These are phyloP conservation scores for Helotiales sp. DNA, from an alignment of 2,329 filamentous ascomycete genomes.

Conservation along the genomic window DNA sequence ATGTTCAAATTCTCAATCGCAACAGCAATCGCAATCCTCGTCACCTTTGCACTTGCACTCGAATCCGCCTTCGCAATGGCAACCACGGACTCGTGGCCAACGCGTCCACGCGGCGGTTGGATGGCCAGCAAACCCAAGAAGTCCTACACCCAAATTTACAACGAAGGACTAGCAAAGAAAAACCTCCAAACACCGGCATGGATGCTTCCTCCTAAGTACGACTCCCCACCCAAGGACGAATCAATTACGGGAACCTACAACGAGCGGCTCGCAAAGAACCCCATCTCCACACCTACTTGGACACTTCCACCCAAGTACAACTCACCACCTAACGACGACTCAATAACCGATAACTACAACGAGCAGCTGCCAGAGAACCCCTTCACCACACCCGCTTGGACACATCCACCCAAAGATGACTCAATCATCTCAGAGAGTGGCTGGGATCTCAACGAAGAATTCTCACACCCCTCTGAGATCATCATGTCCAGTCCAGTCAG, in stretches of 20 bases:
- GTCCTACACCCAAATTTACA: background rate
- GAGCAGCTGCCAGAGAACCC: too few relatives aligned
- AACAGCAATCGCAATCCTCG: background rate
- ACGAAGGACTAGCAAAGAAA: background rate
- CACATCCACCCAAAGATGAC: too few relatives aligned
- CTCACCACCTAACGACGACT: too few relatives aligned
- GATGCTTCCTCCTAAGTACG: background rate
- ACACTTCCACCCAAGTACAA: too few relatives aligned
- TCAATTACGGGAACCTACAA: too few relatives aligned
- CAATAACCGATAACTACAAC: too few relatives aligned
- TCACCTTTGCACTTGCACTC: background rate
- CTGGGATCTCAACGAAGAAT: background rate
- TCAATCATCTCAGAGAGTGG: too few relatives aligned
- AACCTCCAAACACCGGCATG: background rate
- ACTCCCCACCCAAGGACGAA: too few relatives aligned
- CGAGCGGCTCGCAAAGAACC: too few relatives aligned
- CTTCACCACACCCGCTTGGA: too few relatives aligned
- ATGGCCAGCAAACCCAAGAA: background rate
- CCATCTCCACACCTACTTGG: too few relatives aligned
- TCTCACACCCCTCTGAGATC: background rate
- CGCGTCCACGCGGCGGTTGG: background rate
- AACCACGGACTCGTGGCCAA: background rate
- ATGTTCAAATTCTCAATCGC: background rate
- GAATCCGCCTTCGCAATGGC: background rate
- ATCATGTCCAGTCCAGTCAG: too few relatives aligned